Evolutionary conservation across 192 early-diverging fungal species (phyloP), one percentile per base, ranked within the genome.

Genomic region (Umbelopsis sp.): DNA sequence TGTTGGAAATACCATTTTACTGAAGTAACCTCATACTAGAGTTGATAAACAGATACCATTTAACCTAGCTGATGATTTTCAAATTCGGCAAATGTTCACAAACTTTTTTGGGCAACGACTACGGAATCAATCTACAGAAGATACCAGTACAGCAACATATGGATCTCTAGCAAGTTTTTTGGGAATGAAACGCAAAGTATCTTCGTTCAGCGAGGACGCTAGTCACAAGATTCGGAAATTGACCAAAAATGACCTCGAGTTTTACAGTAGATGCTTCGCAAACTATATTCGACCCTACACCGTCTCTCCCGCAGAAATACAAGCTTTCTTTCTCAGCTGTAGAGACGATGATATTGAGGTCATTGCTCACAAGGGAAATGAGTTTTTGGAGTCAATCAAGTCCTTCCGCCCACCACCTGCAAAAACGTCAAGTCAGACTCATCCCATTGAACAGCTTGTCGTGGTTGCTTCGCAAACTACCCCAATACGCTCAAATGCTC

Each of bases 181-280:
- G 8, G 56, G 56, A 9, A 62, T 62, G 56, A 62, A 62, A 17
- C 56, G 56, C 16, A 62, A 62, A 62, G 25, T 34, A 14, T 20
- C 56, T 4, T 34, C 56, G 8, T n/a, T 32, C 4, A 34, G 17
- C 5, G 17, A 31, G 29, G 31, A 62, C 16, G 17, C 24, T 34
- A 32, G 29, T 12, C 26, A n/a, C 7, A 62, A 62, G 31, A 20
- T 34, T 26, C 17, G 29, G 1, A 62, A 62, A 62, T 20, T 34
- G 14, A 36, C 56, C 32, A 34, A 62, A 14, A 9, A 62, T 29
- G 56, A 62, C 31, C 17, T 62, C 6, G 56, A 62, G 17, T 62
- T 62, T 34, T 62, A 62, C 56, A 20, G 26, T 20, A 62, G 56
- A 62, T 62, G 56, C 14, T 62, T 62, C 26, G 56, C 56, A n/a